Evolutionary conservation across 2,329 filamentous ascomycete genomes (phyloP), one percentile per base, ranked within the genome.

Genomic region (Sodiomyces alkalinus): DNA sequence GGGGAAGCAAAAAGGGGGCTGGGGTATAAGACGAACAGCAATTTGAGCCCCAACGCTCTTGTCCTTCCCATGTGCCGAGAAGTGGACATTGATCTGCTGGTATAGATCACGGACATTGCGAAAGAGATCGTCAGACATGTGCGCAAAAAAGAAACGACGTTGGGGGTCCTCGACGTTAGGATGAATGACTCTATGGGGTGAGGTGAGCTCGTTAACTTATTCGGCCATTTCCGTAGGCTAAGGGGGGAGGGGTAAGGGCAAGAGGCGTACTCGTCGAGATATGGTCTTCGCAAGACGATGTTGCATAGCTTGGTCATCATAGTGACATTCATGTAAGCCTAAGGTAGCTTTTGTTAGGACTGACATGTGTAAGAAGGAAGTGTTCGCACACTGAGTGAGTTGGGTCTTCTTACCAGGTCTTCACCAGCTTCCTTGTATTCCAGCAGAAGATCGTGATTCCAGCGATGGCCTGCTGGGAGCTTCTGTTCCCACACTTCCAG

Each of bases 261-360:
- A n/a, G 9, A 11, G 10, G 37, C 56, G 27, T 46, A 68, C 63
- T 67, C 58, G 26, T 54, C 48, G 23, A 69, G 40, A 39, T 68
- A 68, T n/a, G 62, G 56, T 30, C 63, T 62, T 12, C 66, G 57
- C 14, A 68, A 46, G 10, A 71, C 58, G 30, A 71, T 68, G 32
- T 70, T 66, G 41, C 64, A 69, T 5, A 71, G 55, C 3, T 65
- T 56, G 2, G 62, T 56, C 30, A 64, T 59, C 51, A 68, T 68
- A 4, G 64, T 68, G 5, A 68, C 56, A 22, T 60, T 60, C 8
- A 69, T 51, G 40, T 70, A 71, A 1, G 60, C 62, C 63, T 67
- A 21, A 7, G 9, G 6, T 4, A 11, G 29, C 40, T 19, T 39
- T n/a, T n/a, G n/a, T n/a, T n/a, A n/a, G n/a, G n/a, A n/a, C n/a